A percentile compares a stretch with the other conserved stretches of the same genome.
Evolutionary conservation across 2,329 filamentous ascomycete species (phyloP).

Genomic region (Ophiognomonia clavigignenti-juglandacearum): DNA sequence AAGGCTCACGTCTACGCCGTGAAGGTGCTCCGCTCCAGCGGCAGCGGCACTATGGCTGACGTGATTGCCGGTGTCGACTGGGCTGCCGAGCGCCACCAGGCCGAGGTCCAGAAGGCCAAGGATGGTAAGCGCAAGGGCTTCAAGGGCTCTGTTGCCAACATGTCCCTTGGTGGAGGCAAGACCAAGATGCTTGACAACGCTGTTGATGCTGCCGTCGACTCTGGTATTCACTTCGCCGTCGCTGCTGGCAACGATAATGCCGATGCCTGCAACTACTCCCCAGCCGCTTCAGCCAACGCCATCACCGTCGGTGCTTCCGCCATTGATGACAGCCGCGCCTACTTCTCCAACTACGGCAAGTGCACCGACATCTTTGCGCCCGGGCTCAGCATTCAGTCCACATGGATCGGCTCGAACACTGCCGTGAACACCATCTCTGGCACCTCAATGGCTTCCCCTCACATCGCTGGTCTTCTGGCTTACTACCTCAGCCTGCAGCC

Average conservation of each 20-base stretch:
- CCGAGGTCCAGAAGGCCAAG: conserved; percentile 75
- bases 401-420: conserved; percentile 95
- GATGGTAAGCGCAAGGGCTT: conserved; percentile 88
- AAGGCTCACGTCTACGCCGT: conserved; percentile 95
- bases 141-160: conserved; percentile 99
- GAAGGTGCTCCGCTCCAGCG: conserved; percentile 97
- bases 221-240: conserved; percentile 94
- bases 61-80: conserved; percentile 98
- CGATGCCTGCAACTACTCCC: conserved; percentile 98
- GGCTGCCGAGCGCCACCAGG: conserved; percentile 74
- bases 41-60: conserved; percentile 96
- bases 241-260: conserved; percentile 98
- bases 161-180: conserved; percentile 98
- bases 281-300: conserved; percentile 84
- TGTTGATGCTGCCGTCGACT: conserved; percentile 88
- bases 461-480: conserved; percentile 92
- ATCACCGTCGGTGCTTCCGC: conserved; percentile 95
- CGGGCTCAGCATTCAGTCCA: conserved; percentile 93
- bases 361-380: conserved; percentile 99
- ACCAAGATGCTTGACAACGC: conserved; percentile 84
- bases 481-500: conserved; percentile 98
- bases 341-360: conserved; percentile 99
- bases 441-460: conserved; percentile 98
- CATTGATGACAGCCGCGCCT: conserved; percentile 90
- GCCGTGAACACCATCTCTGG: conserved; percentile 99